These are phyloP conservation scores for bread wheat (Triticum aestivum) DNA, from an alignment of 176 grass and related monocot species.

Conservation along the genomic window DNA sequence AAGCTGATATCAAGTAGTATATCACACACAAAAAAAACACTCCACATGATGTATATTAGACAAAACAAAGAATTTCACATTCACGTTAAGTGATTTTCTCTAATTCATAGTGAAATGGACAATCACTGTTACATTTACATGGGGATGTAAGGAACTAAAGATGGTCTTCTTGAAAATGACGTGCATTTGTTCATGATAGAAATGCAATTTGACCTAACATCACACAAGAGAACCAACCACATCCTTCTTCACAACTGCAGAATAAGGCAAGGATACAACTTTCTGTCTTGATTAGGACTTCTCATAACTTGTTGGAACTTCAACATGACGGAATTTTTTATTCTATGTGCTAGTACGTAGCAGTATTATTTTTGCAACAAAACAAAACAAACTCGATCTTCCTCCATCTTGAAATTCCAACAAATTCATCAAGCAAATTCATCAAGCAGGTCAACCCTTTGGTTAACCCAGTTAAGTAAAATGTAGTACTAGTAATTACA, in stretches of 20 bases:
- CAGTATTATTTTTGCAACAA: neutral
- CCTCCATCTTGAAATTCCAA: neutral
- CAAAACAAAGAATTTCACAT: no score
- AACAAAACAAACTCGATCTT: neutral
- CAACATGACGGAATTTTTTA: neutral
- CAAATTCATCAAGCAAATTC: neutral
- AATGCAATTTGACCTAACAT: slow-evolving; percentile 1
- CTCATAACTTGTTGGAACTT: neutral
- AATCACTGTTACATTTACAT: no score
- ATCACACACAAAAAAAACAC: no score
- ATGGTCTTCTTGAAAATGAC: neutral
- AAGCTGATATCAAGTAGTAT: no score
- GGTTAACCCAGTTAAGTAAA: slow-evolving; percentile 16
- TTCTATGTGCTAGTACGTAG: neutral
- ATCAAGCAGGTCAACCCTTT: slow-evolving; percentile 29
- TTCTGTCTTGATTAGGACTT: neutral
- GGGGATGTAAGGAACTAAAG: neutral
- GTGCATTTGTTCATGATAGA: neutral
- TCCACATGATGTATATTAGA: no score
- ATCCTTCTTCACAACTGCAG: neutral
- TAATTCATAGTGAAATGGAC: no score
- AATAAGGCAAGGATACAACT: neutral
- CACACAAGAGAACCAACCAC: neutral
- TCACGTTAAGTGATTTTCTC: no score
- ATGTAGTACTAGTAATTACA: neutral